Base-by-base conservation (phyloP, 768 basidiomycete genomes). In the Butyriboletus loyo region DNA sequence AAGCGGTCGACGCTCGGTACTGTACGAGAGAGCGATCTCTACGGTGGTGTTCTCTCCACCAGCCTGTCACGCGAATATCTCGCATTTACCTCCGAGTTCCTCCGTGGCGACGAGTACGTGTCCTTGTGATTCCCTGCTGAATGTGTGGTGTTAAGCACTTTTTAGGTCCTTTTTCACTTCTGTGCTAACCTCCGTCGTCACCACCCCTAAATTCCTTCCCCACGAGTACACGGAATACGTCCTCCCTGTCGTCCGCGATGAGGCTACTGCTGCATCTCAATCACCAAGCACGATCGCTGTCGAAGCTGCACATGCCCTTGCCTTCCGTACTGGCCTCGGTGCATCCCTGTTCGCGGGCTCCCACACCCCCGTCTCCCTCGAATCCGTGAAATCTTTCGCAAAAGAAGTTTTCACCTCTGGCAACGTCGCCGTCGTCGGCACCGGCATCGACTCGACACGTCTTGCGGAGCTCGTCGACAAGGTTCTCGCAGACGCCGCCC, bases 311-410 rank as follows among this genome's bases (percentile, higher is more conserved):
- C 96, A 98, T 69, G 71, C 81, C 39, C 77, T 95, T 52, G 95
- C 96, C 39, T 99, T 98, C 89, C 92, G 95, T 65, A 78, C 77
- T 38, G 96, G 96, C 15, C 92, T 98, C 62, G 96, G 96, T 61
- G 80, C 88, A 60, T 87, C 95, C 22, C 81, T 98, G 54, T 92
- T 91, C 72, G 87, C 93, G 19, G 75, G 86, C n/a, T 75, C 82
- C 15, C 84, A 89, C 65, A 73, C 73, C 53, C 72, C 78, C 59
- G 70, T 90, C 61, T 80, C 84, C 43, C 77, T 80, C 21, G 79
- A 78, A 13, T 87, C 92, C 58, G 79, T 96, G 63, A 84, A 86
- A 66, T 72, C 80, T 2, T 94, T 81, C 63, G 92, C 92, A 56
- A 69, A 80, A 28, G 71, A 81, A 49, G 84, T 84, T 22, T 94